Conservation (phyloP, 2,329 filamentous ascomycete species). For the Mycocentrospora acerina region DNA sequence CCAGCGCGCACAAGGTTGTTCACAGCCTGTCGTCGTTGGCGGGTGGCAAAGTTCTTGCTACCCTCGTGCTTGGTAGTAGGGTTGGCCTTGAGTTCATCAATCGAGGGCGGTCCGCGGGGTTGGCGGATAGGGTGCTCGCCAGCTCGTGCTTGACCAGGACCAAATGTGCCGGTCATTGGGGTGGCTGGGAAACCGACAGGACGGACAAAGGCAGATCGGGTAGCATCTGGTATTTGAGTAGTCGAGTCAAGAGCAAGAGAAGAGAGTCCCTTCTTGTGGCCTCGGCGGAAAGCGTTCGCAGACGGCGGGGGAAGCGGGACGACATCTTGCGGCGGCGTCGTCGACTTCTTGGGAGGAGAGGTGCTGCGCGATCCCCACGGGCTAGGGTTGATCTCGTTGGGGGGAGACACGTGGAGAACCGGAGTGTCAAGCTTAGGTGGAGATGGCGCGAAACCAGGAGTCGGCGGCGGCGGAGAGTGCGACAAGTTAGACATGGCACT, state of each 20-base stretch:
- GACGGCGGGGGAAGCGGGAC: conserved; percentile 82
- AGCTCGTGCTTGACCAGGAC: conserved; percentile 86
- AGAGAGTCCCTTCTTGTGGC: conserved; percentile 80
- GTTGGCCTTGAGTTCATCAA: conserved; percentile 87
- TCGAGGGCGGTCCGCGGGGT: conserved; percentile 84
- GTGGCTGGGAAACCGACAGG: conserved; percentile 71
- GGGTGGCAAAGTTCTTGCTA: conserved; percentile 94
- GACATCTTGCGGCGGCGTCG: conserved; percentile 69
- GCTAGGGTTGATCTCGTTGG: conserved; percentile 59
- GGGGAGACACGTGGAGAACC: conserved; percentile 80
- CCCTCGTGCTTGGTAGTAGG: conserved; percentile 92
- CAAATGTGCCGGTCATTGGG: conserved; percentile 81
- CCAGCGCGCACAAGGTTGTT: conserved; percentile 90
- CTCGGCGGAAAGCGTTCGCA: conserved; percentile 87
- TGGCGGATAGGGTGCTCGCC: conserved; percentile 94
- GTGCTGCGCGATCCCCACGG: conserved; percentile 62
- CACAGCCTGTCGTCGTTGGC: conserved; percentile 87
- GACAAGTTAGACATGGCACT: conserved; percentile 35
- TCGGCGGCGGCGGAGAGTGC: conserved; percentile 53
- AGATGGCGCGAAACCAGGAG: conserved; percentile 39
- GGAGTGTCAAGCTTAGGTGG: conserved; percentile 47
- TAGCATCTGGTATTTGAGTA: conserved; percentile 61
- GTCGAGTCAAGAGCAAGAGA: conserved; percentile 65
- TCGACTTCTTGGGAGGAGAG: conserved; percentile 61
- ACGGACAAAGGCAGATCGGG: conserved; percentile 66